Base-by-base conservation (phyloP, 1,284 basidiomycete genomes). In the Rhodofomes roseus region DNA sequence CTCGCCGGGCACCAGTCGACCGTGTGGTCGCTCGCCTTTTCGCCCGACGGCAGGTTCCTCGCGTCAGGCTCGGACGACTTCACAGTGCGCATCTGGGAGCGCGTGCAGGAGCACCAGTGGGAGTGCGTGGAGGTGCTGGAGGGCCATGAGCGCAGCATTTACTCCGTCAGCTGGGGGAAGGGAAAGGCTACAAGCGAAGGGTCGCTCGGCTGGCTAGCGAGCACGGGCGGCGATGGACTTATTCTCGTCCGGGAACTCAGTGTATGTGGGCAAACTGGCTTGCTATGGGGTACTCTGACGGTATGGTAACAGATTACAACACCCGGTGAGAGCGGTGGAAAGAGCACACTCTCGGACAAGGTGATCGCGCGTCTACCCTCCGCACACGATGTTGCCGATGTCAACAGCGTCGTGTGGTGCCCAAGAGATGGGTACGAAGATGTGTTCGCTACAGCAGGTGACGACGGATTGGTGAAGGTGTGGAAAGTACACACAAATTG, bases 21-120 rank as follows among this genome's bases (percentile, higher is more conserved):
- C 0, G 95, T 99, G 7, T 99, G 97, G 97, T 83, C 88, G 0
- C 71, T 98, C 39, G 84, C 90, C 1, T 91, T 88, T 82, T 89
- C 91, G 9, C 96, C 72, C 90, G 1, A 85, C 59, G 94, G 94
- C 1, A 78, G 79, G 54, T 96, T 89, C 72, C 84, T 99, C 25
- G 95, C 95, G 0, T 92, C 89, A 1, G 86, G 85, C 0, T 91
- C 81, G 4, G 94, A 95, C 66, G 95, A 96, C 71, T 77, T 79
- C 54, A 90, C 87, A 1, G 79, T 92, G 39, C 80, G 86, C 46
- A 80, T 93, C 58, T 93, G 90, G 90, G 64, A 81, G 64, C 79
- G 85, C 8, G 70, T 79, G 4, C 77, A 76, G 11, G 76, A 83
- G 63, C 77, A 83, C 59, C 77, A 79, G 61, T 90, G 85, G 82